These are phyloP conservation scores for Aspergillus ruber DNA, from an alignment of 2,329 filamentous ascomycete genomes.

Conservation along the genomic window DNA sequence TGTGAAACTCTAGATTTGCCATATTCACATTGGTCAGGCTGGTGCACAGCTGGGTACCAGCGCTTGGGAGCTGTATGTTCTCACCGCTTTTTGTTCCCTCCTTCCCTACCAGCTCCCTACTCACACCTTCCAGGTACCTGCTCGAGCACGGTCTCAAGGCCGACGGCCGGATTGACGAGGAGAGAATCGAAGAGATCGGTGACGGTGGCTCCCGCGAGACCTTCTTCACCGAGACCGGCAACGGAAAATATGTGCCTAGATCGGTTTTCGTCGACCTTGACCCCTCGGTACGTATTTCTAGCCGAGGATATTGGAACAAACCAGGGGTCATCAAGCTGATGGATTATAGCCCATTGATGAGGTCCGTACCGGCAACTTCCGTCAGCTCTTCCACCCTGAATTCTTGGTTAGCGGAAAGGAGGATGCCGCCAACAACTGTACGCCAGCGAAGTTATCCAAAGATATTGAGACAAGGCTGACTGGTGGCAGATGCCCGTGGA, in stretches of 20 bases:
- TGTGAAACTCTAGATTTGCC: constrained; percentile 47
- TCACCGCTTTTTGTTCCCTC: constrained; percentile 22
- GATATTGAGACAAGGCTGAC: constrained; percentile 9
- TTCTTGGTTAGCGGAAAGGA: constrained; percentile 62
- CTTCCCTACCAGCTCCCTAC: constrained; percentile 2
- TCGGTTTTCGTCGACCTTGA: constrained; percentile 64
- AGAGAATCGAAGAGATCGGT: constrained; percentile 46
- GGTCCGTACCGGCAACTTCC: constrained; percentile 58
- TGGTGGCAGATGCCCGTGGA: constrained; percentile 53
- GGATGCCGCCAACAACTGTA: constrained; percentile 63
- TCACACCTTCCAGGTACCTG: constrained; percentile 47
- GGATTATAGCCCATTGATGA: constrained; percentile 54
- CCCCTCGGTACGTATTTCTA: constrained; percentile 46
- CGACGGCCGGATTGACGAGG: constrained; percentile 54
- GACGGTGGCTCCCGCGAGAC: constrained; percentile 57
- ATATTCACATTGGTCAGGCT: constrained; percentile 63
- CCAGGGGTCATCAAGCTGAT: constrained; percentile 8
- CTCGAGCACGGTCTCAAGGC: constrained; percentile 59
- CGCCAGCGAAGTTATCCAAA: constrained; percentile 9
- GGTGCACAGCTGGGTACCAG: constrained; percentile 62
- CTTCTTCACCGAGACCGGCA: constrained; percentile 60
- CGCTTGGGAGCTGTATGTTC: constrained; percentile 61
- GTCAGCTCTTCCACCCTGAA: constrained; percentile 60
- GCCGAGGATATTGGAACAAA: neutral
- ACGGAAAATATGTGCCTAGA: constrained; percentile 61